A percentile compares a stretch with the other conserved stretches of the same genome.
Conservation (phyloP, 208 protist genomes). For the Vickermania spadyakhi region DNA sequence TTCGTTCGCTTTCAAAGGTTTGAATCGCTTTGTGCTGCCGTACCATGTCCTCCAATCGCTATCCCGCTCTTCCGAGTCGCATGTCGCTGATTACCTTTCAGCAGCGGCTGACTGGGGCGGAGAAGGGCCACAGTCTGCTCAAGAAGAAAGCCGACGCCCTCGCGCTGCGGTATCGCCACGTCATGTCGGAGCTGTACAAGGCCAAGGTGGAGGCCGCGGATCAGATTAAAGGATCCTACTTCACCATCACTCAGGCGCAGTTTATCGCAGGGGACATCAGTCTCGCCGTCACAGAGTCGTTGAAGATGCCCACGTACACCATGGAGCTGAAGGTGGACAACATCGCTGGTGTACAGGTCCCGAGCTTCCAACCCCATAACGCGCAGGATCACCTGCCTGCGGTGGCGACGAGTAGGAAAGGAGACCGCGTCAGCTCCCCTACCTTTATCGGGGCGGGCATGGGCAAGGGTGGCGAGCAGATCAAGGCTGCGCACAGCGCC, state of each 20-base stretch:
- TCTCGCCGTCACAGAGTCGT: conserved; percentile 90
- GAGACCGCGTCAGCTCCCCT: neutral
- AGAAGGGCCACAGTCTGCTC: conserved; percentile 98
- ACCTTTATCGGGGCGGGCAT: conserved; percentile 82
- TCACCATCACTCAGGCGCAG: conserved; percentile 95
- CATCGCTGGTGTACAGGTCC: conserved; percentile 97
- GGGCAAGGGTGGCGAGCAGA: conserved; percentile 95
- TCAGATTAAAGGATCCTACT: conserved; percentile 87
- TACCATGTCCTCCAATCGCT: conserved; percentile 78
- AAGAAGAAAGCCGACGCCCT: conserved; percentile 99
- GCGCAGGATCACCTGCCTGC: conserved; percentile 11
- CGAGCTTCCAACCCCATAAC: conserved; percentile 81
- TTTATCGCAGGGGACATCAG: conserved; percentile 96
- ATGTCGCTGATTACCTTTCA: conserved; percentile 93
- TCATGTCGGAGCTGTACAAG: conserved; percentile 92
- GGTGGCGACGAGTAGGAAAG: neutral
- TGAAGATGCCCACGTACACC: conserved; percentile 84
- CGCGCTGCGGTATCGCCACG: conserved; percentile 91
- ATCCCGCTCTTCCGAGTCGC: conserved; percentile 84
- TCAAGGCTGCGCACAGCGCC: conserved; percentile 76
- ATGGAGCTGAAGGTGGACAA: conserved; percentile 94
- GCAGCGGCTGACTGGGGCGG: conserved; percentile 92
- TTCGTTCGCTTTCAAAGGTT: too few species aligned
- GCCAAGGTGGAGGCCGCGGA: conserved; percentile 81
- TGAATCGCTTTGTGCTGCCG: too few species aligned